Conservation (phyloP, 1,284 basidiomycete species). For the Boletus subluridellus region DNA sequence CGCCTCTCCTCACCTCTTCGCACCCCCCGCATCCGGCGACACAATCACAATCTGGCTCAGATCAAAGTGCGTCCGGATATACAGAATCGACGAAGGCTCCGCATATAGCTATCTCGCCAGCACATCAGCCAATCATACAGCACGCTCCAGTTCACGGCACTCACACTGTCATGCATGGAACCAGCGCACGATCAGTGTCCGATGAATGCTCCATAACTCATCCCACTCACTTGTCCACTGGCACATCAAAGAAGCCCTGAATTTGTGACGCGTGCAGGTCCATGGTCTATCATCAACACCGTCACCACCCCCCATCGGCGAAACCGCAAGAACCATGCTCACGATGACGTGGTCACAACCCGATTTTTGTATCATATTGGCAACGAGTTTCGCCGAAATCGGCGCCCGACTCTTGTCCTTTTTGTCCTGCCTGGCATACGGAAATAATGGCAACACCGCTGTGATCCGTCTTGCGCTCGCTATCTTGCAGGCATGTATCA, state of each 20-base stretch:
- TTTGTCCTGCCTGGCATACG: conserved; percentile 96
- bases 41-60: conserved; percentile 91
- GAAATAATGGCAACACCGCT: conserved; percentile 92
- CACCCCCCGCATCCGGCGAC: conserved; percentile 97
- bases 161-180: conserved; percentile 42
- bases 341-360: conserved; percentile 99
- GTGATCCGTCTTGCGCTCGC: conserved; percentile 95
- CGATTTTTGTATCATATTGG: conserved; percentile 97
- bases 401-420: conserved; percentile 99
- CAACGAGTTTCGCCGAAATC: conserved; percentile 97
- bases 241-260: conserved; percentile 99
- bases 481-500: conserved; percentile 99
- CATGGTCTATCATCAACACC: conserved; percentile 71
- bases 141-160: conserved; percentile 29
- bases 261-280: conserved; percentile 98
- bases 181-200: conserved; percentile 20
- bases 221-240: conserved; percentile 92
- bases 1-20: conserved; percentile 72
- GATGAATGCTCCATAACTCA: conserved; percentile 4
- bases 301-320: conserved; percentile 3
- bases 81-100: conserved; percentile 94
- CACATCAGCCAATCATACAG: conserved; percentile 24
- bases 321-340: conserved; percentile 37
- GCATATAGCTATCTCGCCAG: conserved; percentile 77
- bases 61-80: conserved; percentile 91